phyloP scores from a whole-genome alignment of 805 yeast genomes.

The Metschnikowia gruessii region DNA sequence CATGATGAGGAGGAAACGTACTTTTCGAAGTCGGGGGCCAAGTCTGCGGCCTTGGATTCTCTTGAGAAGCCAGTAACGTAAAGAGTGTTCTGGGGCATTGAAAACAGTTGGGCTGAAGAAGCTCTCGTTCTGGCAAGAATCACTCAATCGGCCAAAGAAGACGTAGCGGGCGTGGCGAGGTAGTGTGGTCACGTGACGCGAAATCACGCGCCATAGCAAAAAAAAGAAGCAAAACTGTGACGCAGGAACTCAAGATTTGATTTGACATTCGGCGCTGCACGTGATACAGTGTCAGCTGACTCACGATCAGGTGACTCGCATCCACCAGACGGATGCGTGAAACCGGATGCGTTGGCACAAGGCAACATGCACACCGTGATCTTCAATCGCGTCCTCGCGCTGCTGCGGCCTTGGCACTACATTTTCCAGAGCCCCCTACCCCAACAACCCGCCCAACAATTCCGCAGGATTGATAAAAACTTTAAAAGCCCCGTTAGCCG shows the following conservation, averaged over 20 bases:
- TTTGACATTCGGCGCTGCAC: too few relatives aligned
- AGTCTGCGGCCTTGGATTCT: constrained; percentile 52
- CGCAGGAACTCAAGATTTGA: too few relatives aligned
- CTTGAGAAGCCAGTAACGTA: constrained; percentile 57
- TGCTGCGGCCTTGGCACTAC: too few relatives aligned
- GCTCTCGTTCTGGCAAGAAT: neutral
- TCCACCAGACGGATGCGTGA: too few relatives aligned
- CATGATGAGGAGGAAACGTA: constrained; percentile 35
- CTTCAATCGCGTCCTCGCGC: too few relatives aligned
- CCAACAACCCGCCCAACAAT: constrained; percentile 10
- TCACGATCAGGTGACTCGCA: neutral
- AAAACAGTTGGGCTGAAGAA: neutral
- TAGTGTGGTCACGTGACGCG: neutral
- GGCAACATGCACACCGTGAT: too few relatives aligned
- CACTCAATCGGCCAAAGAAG: neutral
- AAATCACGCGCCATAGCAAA: neutral
- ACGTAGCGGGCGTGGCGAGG: neutral
- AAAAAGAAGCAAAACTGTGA: too few relatives aligned
- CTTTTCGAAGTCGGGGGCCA: constrained; percentile 61
- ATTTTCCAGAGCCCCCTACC: neutral
- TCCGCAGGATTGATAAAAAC: neutral
- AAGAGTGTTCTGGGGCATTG: constrained; percentile 47
- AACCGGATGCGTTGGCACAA: too few relatives aligned
- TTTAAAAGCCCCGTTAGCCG: neutral
- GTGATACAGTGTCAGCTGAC: neutral